Evolutionary conservation across 352 stramenopile species (phyloP), one percentile per base, ranked within the genome.

Genomic region (Halophytophthora batemanensis): DNA sequence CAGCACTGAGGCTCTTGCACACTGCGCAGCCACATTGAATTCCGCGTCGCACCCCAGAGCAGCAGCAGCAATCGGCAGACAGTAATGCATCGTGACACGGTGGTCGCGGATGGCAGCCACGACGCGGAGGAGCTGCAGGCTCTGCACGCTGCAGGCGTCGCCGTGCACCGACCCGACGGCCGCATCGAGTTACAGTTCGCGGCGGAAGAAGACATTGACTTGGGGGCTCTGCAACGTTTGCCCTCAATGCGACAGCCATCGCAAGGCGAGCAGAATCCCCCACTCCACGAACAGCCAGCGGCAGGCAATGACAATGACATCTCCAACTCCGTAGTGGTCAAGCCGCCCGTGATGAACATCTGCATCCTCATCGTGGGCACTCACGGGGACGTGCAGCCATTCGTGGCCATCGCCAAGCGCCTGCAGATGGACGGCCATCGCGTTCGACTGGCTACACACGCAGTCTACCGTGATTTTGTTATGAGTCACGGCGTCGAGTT

Each of bases 401-500:
- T 90, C 55, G 59, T 86, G 1, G 77, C 56, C 23, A 82, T 97
- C 28, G 86, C 79, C 14, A 70, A 86, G 39, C 59, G 77, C 3
- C 65, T 98, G 11, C 69, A 87, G 55, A 35, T 57, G 4, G 55
- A 92, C 43, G 88, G 90, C 1, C 93, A 98, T 57, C 77, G 86
- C 12, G 93, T 98, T 8, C 71, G 93, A 0, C 74, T 98, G 15
- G 93, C 90, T 1, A 96, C 89, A 0, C 90, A 98, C 56, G 75
- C 77, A 0, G 71, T 87, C n/a, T 96, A 96, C 61, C 68, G 90
- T 3, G 53, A 80, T 19, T 85, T 86, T 35, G 87, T 97, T 1
- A 81, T 51, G 7, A 73, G 78, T 4, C 60, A 82, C 29, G 71
- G 60, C 18, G 56, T 92, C 23, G 81, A 90, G 61, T 91, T 93